Evolutionary conservation across 1,139 yeast species (phyloP).

Genomic region (Taphrina pruni): DNA sequence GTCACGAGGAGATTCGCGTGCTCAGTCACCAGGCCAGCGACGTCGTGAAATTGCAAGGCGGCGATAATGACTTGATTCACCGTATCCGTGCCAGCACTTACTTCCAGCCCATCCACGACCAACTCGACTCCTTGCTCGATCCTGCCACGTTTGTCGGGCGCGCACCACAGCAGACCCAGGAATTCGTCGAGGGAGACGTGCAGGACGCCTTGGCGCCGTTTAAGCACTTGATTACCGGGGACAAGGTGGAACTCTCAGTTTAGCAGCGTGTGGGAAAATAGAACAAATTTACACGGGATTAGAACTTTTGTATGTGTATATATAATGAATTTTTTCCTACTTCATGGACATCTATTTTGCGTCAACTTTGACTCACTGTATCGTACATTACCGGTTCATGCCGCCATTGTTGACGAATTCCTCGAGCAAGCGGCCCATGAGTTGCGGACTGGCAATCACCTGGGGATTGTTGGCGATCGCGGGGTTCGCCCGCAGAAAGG

Average conservation of each 20-base stretch:
- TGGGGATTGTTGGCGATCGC: conserved; percentile 30
- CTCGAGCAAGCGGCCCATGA: conserved; percentile 31
- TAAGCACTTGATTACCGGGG: conserved; percentile 64
- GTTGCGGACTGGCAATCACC: conserved; percentile 33
- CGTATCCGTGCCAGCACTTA: conserved; percentile 78
- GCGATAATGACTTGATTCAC: conserved; percentile 94
- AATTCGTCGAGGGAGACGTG: conserved; percentile 84
- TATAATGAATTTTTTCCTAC: too few species aligned
- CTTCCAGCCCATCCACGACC: conserved; percentile 87
- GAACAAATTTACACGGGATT: background rate
- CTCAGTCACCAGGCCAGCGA: conserved; percentile 96
- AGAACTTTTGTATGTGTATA: background rate
- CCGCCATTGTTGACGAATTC: conserved; percentile 28
- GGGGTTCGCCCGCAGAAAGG: conserved; percentile 35
- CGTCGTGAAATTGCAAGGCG: conserved; percentile 97
- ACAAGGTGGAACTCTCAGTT: conserved; percentile 67
- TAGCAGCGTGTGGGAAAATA: background rate
- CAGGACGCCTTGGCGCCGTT: conserved; percentile 79
- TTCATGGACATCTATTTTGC: too few species aligned
- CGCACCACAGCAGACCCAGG: conserved; percentile 97
- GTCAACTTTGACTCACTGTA: background rate
- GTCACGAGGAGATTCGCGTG: conserved; percentile 97
- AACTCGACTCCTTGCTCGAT: conserved; percentile 78
- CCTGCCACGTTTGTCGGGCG: conserved; percentile 97
- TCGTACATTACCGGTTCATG: conserved; percentile 6